Base-by-base conservation (phyloP, 768 basidiomycete genomes). In the Boletellus ananiceps region DNA sequence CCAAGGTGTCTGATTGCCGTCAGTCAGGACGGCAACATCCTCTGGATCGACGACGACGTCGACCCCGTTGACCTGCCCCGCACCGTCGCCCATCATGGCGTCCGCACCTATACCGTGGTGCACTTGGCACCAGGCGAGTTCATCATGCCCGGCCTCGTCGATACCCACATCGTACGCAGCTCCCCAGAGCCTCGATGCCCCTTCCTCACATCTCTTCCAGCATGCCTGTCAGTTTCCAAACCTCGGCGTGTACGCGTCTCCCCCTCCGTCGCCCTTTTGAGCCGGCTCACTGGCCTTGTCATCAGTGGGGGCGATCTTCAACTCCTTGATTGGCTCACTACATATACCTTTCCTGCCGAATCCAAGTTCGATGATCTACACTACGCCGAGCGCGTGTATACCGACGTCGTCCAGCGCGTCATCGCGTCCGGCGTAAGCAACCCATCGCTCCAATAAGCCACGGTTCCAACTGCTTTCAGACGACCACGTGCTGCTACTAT, bases 401-500 rank as follows among this genome's bases (percentile, higher is more conserved):
- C 75, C 14, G 73, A 78, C 11, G 87, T 92, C 32, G 86, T 96
- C 27, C 74, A 79, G 33, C 74, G 86, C 16, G 74, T 82, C 16
- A 74, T 96, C 41, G 75, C 86, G 51, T 79, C 70, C 31, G 93
- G 92, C 42, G 94, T 95, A 64, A 58, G 84, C 74, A 15, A 38
- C 44, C 43, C 19, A 19, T 34, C 21, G 5, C 49, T 39, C 51
- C 36, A 35, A 5, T 18, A n/a, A 16, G 8, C 46, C 47, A 47
- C 46, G 27, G 33, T 48, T 31, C 55, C 38, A 41, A 57, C 14
- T 19, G 32, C 43, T 14, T 34, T n/a, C 25, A 59, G 93, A 95
- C 93, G 1, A 96, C 94, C 1, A 96, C 94, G 0, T 90, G 84
- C 60, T 96, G 91, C 65, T 96, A 94, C 67, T 95, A 90, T 62